A percentile compares a stretch with the other conserved stretches of the same genome.
phyloP scores from a whole-genome alignment of 352 stramenopile species.

The Pythium diclinum region DNA sequence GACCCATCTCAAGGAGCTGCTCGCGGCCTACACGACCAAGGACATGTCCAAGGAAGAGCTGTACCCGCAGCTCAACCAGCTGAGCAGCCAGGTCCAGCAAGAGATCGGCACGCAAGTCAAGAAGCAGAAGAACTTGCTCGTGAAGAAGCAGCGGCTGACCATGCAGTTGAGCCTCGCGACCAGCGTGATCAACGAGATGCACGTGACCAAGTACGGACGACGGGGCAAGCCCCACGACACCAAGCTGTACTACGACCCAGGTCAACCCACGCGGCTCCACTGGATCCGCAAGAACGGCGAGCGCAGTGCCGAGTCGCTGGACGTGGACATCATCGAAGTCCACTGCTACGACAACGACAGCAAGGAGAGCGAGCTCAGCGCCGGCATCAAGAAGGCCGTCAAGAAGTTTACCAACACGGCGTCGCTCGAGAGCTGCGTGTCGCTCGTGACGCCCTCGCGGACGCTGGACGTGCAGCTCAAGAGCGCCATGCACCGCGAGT shows the following conservation, averaged over 20 bases:
- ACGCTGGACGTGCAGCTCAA: conserved; percentile 68
- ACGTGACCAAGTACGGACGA: conserved; percentile 68
- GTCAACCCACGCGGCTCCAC: conserved; percentile 57
- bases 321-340: conserved; percentile 50
- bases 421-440: conserved; percentile 47
- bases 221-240: conserved; percentile 69
- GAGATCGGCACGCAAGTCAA: conserved; percentile 44
- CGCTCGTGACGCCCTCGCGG: conserved; percentile 44
- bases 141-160: conserved; percentile 63
- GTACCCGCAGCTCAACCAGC: conserved; percentile 67
- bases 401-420: conserved; percentile 28
- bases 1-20: conserved; percentile 53
- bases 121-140: conserved; percentile 43
- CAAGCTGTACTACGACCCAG: conserved; percentile 68
- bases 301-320: conserved; percentile 55
- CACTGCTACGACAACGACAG: conserved; percentile 26
- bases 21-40: conserved; percentile 72
- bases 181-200: conserved; percentile 60
- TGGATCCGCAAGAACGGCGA: conserved; percentile 80
- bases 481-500: conserved; percentile 67
- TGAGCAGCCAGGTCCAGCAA: conserved; percentile 67
- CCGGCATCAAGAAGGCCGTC: conserved; percentile 49
- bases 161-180: conserved; percentile 59
- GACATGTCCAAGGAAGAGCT: conserved; percentile 70
- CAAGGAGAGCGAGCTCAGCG: conserved; percentile 22